Evolutionary conservation across 306 rosid species (phyloP), one percentile per base, ranked within the genome.

Genomic region (Acacia acuminata): DNA sequence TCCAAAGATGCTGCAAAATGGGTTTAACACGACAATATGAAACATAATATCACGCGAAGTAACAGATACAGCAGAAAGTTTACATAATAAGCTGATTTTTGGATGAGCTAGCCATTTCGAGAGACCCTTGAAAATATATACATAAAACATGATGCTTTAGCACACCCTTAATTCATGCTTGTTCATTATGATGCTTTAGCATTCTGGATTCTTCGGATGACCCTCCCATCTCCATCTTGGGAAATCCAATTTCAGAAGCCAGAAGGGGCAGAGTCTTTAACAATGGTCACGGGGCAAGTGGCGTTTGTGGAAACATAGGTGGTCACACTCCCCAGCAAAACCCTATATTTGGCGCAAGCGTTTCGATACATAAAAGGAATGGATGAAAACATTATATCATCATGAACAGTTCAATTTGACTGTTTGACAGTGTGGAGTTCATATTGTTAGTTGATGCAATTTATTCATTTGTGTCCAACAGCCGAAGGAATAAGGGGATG

Each of bases 311-410:
- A 58, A 38, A 90, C 91, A n/a, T 82, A 80, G 67, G 25, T 88
- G 73, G 86, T 87, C 67, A 90, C 93, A 79, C 93, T 90, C 76
- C 91, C 93, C 85, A 87, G 76, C 67, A 90, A 75, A 2, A 90
- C 91, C 90, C 91, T 87, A 45, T 73, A 83, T 42, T 24, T 75
- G 76, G 63, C 16, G 56, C 74, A 76, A 69, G 58, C 79, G 79
- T 69, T 25, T 34, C 30, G 74, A 65, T 22, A 15, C 67, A 81
- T 40, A 43, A 34, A 71, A 77, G 45, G 19, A 30, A 12, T 5
- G 69, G 0, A 64, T 2, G 32, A 15, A 64, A 30, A 30, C 11
- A 55, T 32, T 19, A 42, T 71, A 34, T 66, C 11, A 17, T n/a
- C 1, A 43, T 74, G 3, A 67, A 67, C 50, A 14, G n/a, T 77